Base-by-base conservation (phyloP, 192 early-diverging fungal species). In the Dissophora globulifera region DNA sequence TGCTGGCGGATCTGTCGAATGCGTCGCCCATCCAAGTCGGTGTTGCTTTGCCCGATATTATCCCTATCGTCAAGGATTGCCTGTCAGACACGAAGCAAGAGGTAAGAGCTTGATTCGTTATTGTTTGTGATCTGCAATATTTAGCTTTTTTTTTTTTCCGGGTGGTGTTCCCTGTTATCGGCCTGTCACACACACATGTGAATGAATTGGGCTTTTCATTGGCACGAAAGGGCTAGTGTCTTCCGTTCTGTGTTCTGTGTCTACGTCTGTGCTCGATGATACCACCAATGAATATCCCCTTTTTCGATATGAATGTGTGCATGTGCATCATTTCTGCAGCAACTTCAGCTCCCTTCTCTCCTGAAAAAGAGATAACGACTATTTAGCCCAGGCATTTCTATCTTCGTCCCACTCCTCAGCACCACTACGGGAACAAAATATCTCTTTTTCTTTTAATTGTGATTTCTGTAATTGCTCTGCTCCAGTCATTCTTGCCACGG, bases 41-140 rank as follows among this genome's bases (percentile, higher is more conserved):
- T 58, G 56, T 75, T 22, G 61, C 67, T 35, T 74, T 87, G 20
- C 84, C 84, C 54, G 81, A 89, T 47, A 87, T 94, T 50, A 86
- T 93, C 41, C 91, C 91, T 48, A 78, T 83, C 45, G 87, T 94
- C 63, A 92, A 89, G 47, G 87, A 90, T 53, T 87, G 84, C 52
- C 89, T 94, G 74, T 91, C 90, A 79, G 93, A 92, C 82, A 92
- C 91, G 57, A 93, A 93, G 83, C 81, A 88, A 49, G 89, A 92
- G 67, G 88, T 90, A 55, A 80, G 53, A 13, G 19, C 0, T 41
- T 7, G 17, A 58, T 16, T 3, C 31, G 9, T 22, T 27, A 22
- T 48, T 50, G 10, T 19, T 50, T 6, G 33, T 61, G 45, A 5
- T 3, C 59, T 72, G 50, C 79, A 87, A 60, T 51, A n/a, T n/a